Conservation (phyloP, 345 rosid genomes). For the Euphorbia peplus region DNA sequence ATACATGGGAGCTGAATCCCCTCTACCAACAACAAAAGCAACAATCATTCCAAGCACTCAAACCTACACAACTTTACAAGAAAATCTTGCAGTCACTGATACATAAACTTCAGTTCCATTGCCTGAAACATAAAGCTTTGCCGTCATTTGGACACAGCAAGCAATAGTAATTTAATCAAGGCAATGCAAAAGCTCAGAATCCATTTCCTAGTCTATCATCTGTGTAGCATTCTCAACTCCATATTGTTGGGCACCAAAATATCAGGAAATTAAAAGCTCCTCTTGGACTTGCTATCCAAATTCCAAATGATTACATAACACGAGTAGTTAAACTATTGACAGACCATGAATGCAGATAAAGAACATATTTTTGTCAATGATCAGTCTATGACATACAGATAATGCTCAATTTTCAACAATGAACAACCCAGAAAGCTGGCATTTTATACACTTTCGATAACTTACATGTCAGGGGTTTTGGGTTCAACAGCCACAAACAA, state of each 20-base stretch:
- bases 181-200: too few species aligned
- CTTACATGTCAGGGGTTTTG: neutral
- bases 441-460: neutral
- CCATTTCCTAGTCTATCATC: neutral
- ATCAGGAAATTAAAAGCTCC: neutral
- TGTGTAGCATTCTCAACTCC: neutral
- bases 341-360: neutral
- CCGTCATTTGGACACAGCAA: too few species aligned
- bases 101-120: too few species aligned
- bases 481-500: too few species aligned
- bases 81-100: too few species aligned
- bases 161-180: too few species aligned
- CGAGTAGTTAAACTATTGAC: neutral
- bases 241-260: neutral
- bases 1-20: too few species aligned
- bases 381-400: slow-evolving; percentile 8
- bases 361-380: neutral
- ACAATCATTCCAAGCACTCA: too few species aligned
- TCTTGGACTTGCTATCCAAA: neutral
- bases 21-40: too few species aligned
- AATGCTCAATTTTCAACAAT: neutral
- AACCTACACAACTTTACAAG: too few species aligned
- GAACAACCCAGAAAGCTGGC: neutral
- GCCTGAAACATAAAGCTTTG: too few species aligned
- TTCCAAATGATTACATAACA: neutral